phyloP scores from a whole-genome alignment of 2,329 filamentous ascomycete genomes.

The Colletotrichum orchidophilum region DNA sequence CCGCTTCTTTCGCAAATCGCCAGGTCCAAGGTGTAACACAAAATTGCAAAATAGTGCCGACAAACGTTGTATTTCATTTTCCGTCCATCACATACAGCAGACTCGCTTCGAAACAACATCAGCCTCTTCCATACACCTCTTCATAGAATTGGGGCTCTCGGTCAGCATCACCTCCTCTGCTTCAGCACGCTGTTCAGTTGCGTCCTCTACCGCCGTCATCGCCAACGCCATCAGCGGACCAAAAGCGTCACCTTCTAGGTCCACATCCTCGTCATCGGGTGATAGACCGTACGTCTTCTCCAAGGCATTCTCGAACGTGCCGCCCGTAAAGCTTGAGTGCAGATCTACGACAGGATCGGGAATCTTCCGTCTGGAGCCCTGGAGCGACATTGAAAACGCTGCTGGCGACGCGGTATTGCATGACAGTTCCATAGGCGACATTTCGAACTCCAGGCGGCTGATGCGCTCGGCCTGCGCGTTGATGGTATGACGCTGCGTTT shows the following conservation, averaged over 20 bases:
- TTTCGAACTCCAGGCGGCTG: neutral
- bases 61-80: neutral
- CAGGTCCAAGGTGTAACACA: neutral
- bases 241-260: neutral
- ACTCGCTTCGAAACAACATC: neutral
- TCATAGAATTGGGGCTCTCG: neutral
- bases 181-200: neutral
- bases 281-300: neutral
- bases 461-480: neutral
- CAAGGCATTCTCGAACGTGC: neutral
- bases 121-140: neutral
- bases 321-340: neutral
- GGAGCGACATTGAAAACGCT: constrained; percentile 10
- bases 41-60: neutral
- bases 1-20: neutral
- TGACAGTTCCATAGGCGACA: constrained; percentile 3
- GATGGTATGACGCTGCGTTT: constrained; percentile 6
- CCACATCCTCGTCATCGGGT: neutral
- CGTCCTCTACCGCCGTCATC: neutral
- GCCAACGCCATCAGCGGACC: neutral
- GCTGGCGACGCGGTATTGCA: neutral
- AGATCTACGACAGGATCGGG: neutral
- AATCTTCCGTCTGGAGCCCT: neutral
- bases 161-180: neutral
- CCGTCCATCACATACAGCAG: neutral